Evolutionary conservation across 75 land plant species (phyloP).

Genomic region (Pinus taeda): DNA sequence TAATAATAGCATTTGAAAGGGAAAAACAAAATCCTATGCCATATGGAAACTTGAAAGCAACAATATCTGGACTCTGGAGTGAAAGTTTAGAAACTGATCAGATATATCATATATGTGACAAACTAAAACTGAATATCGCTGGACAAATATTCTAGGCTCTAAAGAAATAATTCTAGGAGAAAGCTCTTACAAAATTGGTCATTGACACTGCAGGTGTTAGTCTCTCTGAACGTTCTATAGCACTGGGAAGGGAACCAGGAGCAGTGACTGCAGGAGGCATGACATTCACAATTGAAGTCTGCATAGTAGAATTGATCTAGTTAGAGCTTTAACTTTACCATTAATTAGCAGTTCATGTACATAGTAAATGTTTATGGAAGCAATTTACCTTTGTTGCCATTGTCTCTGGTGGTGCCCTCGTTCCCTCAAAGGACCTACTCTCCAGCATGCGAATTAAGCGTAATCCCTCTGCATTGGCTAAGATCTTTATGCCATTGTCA

Average conservation of each 20-base stretch:
- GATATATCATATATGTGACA: neutral
- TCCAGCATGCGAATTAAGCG: constrained; percentile 47
- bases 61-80: neutral
- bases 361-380: neutral
- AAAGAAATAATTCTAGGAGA: neutral
- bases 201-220: constrained; percentile 41
- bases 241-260: constrained; percentile 28
- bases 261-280: constrained; percentile 39
- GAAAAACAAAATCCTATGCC: neutral
- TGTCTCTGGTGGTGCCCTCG: constrained; percentile 31
- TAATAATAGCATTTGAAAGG: too few species aligned
- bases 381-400: constrained; percentile 37
- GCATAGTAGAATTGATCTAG: constrained; percentile 12
- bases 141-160: neutral
- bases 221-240: constrained; percentile 47
- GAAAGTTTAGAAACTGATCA: neutral
- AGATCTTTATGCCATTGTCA: constrained; percentile 35
- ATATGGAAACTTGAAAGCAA: neutral
- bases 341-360: neutral
- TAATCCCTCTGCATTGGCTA: constrained; percentile 55
- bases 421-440: constrained; percentile 44
- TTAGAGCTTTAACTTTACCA: neutral
- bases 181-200: constrained; percentile 32
- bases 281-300: constrained; percentile 53
- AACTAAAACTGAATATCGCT: neutral